These are phyloP conservation scores for Bipolaris victoriae DNA, from an alignment of 2,329 filamentous ascomycete species.

Conservation along the genomic window DNA sequence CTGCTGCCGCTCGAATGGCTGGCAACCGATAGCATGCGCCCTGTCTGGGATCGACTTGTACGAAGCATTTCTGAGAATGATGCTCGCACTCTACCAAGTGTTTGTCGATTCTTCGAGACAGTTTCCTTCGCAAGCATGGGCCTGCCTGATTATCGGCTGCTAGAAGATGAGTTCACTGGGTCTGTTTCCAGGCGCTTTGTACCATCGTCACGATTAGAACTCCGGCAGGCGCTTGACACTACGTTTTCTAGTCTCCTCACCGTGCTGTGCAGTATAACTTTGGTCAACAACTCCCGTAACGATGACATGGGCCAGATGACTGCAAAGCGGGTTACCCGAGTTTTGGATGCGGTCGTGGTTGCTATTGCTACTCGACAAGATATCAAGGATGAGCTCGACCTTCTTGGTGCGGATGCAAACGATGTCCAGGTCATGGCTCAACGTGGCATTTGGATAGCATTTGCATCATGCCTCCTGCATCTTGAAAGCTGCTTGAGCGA, in stretches of 20 bases:
- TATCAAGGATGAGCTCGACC: constrained; percentile 29
- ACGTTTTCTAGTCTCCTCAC: constrained; percentile 46
- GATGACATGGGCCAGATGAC: constrained; percentile 22
- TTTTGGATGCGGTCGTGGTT: constrained; percentile 33
- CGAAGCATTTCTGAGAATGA: constrained; percentile 41
- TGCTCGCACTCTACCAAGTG: constrained; percentile 30
- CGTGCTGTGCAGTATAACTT: constrained; percentile 42
- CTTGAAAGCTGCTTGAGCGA: constrained; percentile 22
- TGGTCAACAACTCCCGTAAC: constrained; percentile 32
- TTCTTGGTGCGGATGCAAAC: constrained; percentile 31
- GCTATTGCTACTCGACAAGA: constrained; percentile 33
- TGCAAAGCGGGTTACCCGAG: constrained; percentile 27
- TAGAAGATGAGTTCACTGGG: constrained; percentile 28
- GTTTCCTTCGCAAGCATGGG: constrained; percentile 37
- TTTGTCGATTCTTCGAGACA: constrained; percentile 42
- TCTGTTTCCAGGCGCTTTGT: constrained; percentile 27
- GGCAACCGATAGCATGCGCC: constrained; percentile 44
- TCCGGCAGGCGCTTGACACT: constrained; percentile 44
- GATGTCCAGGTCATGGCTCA: constrained; percentile 39
- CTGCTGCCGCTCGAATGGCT: constrained; percentile 49
- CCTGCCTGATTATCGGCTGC: constrained; percentile 31
- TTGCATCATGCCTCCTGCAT: constrained; percentile 34
- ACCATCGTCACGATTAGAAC: constrained; percentile 33
- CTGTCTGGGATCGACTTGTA: constrained; percentile 45
- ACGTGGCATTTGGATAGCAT: constrained; percentile 36